Base-by-base conservation (phyloP, 2,329 filamentous ascomycete species). In the Colletotrichum falcatum region DNA sequence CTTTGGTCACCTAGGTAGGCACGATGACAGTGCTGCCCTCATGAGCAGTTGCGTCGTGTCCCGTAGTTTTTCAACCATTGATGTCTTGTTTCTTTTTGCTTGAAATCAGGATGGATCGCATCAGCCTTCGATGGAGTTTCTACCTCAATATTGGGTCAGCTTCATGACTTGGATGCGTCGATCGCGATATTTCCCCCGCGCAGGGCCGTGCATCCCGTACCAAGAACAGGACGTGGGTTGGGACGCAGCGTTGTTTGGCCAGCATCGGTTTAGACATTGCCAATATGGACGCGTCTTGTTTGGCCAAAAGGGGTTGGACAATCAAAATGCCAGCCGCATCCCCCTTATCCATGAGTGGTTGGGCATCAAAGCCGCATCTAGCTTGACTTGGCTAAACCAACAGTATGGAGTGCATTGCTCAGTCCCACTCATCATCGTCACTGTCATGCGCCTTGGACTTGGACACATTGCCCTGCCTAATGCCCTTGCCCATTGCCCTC, bases 361-460 rank as follows among this genome's bases (percentile, higher is more conserved):
- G 54, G 35, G 18, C 42, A 65, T 28, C 39, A 28, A 26, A 12
- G 9, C n/a, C n/a, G 16, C 33, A 37, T 26, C 33, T 20, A 39
- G n/a, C 33, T 37, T 37, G 51, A n/a, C 30, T 9, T 35, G 53
- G 26, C 53, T 39, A 56, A 2, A 56, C 14, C 12, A 4, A 39
- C 7, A 37, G n/a, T n/a, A 26, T 35, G 33, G 1, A 49, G 3
- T 8, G 37, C 16, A 39, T 30, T 3, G 46, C 66, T 85, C 82
- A 91, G 75, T 91, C 88, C 87, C 89, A 91, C 75, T 90, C 88
- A 72, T 83, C 84, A 53, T 89, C 87, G 33, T 90, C 88, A 44
- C 88, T 84, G 67, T 85, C 82, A 51, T 81, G 79, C 58, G 80
- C 79, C 46, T 77, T 77, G 28, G 74, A 76, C 75, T 80, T 83